A percentile compares a stretch with the other conserved stretches of the same genome.
These are phyloP conservation scores for Aphanomyces astaci DNA, from an alignment of 352 stramenopile species.

Conservation along the genomic window DNA sequence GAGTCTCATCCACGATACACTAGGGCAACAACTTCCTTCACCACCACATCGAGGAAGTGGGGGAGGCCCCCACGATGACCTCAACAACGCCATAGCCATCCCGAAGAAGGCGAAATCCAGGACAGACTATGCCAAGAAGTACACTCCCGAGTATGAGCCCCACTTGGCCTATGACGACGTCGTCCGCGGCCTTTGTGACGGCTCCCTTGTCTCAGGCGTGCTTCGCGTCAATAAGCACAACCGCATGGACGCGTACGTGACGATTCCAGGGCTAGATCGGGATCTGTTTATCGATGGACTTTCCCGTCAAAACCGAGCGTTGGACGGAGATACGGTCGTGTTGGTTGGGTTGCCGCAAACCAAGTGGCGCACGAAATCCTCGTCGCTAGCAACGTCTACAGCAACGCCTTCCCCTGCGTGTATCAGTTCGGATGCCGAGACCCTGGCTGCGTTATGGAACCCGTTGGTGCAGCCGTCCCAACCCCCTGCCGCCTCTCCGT, in stretches of 20 bases:
- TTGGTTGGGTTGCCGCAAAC: slow-evolving; percentile 44
- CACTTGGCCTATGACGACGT: slow-evolving; percentile 1
- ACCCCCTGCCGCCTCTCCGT: too few species aligned
- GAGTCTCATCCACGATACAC: too few species aligned
- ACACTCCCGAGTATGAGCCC: neutral
- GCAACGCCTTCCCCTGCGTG: neutral
- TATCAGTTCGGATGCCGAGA: neutral
- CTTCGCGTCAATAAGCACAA: slow-evolving; percentile 71
- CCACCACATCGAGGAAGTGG: too few species aligned
- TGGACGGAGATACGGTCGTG: slow-evolving; percentile 76
- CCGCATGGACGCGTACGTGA: slow-evolving; percentile 65
- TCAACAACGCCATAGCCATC: too few species aligned
- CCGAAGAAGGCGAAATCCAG: too few species aligned
- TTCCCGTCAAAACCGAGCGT: slow-evolving; percentile 58
- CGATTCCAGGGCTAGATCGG: slow-evolving; percentile 58
- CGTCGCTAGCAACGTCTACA: neutral
- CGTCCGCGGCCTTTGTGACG: slow-evolving; percentile 23
- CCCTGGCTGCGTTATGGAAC: neutral
- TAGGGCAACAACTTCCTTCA: too few species aligned
- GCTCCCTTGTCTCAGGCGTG: slow-evolving; percentile 43
- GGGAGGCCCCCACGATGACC: too few species aligned
- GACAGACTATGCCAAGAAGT: neutral
- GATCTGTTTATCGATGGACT: slow-evolving; percentile 70
- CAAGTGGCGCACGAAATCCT: slow-evolving; percentile 28
- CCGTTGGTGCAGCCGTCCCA: neutral